Base-by-base conservation (phyloP, 441 rosid genomes). In the Lepidium campestre region DNA sequence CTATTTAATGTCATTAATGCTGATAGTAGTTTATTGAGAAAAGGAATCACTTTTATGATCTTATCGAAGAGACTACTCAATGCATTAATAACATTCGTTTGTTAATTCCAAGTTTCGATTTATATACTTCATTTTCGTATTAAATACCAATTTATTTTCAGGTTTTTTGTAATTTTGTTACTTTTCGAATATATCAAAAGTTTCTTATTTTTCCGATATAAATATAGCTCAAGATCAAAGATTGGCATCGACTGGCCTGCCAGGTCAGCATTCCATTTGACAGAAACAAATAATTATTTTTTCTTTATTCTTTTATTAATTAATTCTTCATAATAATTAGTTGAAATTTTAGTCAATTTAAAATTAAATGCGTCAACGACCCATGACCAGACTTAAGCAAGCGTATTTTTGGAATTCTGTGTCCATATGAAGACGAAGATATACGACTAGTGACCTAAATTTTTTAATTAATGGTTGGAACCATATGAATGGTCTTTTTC, bases 251-350 rank as follows among this genome's bases (percentile, higher is more conserved):
- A 55, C 29, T 46, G 18, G 62, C 64, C n/a, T n/a, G n/a, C n/a
- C 69, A 62, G 58, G 19, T 62, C 69, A 47, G 69, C 64, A 55
- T 62, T 55, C 75, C 75, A 62, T 46, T 71, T 63, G 48, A 62
- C 39, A 8, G 14, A 25, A 42, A 8, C 6, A 32, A 3, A 19
- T 6, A 14, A 7, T 17, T 15, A 1, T 23, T 12, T 20, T 39
- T 19, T 18, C 15, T 44, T 48, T 11, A 25, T 63, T 39, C 32
- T 17, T 40, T 14, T 6, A 18, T 47, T 36, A 18, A 6, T n/a
- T 20, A 37, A 20, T 10, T 46, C 5, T 25, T 47, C 8, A 17
- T 10, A 57, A 57, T 46, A 32, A 61, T 61, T 13, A 57, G 20
- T 4, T 4, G 5, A 10, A 37, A 29, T 45, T 60, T 60, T 14